A percentile compares a stretch with the other conserved stretches of the same genome.
phyloP scores from a whole-genome alignment of 1,139 yeast genomes.

The Saccharomyces hybrid region DNA sequence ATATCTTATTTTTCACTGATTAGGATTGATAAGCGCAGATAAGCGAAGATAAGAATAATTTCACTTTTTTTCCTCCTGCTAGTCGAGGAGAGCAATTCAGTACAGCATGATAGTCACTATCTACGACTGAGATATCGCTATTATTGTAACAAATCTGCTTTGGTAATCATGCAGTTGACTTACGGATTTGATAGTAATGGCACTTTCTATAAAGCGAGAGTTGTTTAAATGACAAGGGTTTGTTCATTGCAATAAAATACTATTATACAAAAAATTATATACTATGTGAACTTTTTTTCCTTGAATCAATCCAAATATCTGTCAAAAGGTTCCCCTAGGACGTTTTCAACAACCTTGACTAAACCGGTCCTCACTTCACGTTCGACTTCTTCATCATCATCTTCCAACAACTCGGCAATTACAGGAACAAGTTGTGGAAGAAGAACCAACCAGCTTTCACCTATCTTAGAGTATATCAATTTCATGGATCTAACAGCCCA shows the following conservation, averaged over 20 bases:
- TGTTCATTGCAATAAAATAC: not conserved
- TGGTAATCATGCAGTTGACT: too few species aligned
- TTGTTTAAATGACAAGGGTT: not conserved
- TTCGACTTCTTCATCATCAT: slow-evolving; percentile 91
- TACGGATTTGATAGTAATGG: too few species aligned
- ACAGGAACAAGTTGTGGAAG: slow-evolving; percentile 93
- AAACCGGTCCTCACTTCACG: slow-evolving; percentile 86
- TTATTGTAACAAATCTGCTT: too few species aligned
- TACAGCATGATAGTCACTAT: not conserved
- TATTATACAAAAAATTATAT: not conserved
- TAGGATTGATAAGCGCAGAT: slow-evolving; percentile 1
- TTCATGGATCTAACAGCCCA: slow-evolving; percentile 81
- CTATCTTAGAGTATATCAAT: slow-evolving; percentile 78
- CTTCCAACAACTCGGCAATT: slow-evolving; percentile 90
- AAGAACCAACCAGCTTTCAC: slow-evolving; percentile 88
- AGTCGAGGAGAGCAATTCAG: slow-evolving; percentile 5
- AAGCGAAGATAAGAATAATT: not conserved
- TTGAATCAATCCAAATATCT: slow-evolving; percentile 58
- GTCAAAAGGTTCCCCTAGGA: slow-evolving; percentile 90
- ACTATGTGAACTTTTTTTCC: not conserved
- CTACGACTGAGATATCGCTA: not conserved
- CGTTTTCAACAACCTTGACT: slow-evolving; percentile 84
- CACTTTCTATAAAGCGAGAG: not conserved
- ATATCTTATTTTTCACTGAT: not conserved
- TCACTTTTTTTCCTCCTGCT: not conserved